These are phyloP conservation scores for Fusarium sp. DNA, from an alignment of 2,329 filamentous ascomycete species.

Conservation along the genomic window DNA sequence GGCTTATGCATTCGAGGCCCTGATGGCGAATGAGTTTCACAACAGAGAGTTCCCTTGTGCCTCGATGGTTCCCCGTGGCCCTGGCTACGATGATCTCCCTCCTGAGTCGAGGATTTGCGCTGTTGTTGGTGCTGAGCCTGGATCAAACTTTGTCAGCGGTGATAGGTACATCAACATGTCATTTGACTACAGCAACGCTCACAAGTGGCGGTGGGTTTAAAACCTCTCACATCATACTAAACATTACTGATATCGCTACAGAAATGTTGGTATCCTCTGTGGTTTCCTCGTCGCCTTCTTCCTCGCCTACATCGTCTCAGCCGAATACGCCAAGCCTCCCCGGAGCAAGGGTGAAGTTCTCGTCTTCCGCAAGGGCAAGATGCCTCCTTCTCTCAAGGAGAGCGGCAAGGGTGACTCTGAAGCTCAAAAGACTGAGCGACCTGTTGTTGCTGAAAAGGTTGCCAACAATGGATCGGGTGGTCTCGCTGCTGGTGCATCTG, in stretches of 20 bases:
- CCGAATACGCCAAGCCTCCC: slow-evolving; percentile 73
- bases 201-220: slow-evolving; percentile 61
- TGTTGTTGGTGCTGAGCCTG: slow-evolving; percentile 65
- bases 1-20: slow-evolving; percentile 59
- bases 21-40: slow-evolving; percentile 52
- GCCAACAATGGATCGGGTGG: background rate
- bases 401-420: slow-evolving; percentile 51
- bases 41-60: slow-evolving; percentile 68
- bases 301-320: slow-evolving; percentile 69
- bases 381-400: slow-evolving; percentile 65
- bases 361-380: slow-evolving; percentile 69
- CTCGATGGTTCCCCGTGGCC: slow-evolving; percentile 55
- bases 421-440: slow-evolving; percentile 42
- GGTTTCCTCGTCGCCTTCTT: slow-evolving; percentile 74
- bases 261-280: slow-evolving; percentile 76
- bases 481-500: slow-evolving; percentile 42
- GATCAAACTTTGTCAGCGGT: slow-evolving; percentile 66
- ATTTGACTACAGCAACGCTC: slow-evolving; percentile 66
- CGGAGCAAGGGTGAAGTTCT: slow-evolving; percentile 75
- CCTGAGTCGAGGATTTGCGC: slow-evolving; percentile 63
- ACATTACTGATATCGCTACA: background rate
- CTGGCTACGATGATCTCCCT: slow-evolving; percentile 50
- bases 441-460: slow-evolving; percentile 37
- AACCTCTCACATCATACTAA: accelerated
- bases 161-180: slow-evolving; percentile 68